phyloP scores from a whole-genome alignment of 2,329 filamentous ascomycete species.

The Pseudogymnoascus sp. region DNA sequence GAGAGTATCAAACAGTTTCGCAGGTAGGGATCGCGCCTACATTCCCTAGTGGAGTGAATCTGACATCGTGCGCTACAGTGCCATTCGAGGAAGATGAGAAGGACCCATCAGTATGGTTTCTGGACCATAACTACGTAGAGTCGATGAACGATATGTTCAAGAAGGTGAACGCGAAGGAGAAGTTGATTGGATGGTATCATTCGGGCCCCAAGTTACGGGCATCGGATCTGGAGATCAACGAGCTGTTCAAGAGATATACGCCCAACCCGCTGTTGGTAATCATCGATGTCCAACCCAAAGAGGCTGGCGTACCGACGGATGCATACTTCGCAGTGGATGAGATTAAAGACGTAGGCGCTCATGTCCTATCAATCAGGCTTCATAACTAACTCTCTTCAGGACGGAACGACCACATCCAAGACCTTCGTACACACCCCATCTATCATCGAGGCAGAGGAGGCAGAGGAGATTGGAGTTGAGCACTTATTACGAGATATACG shows the following conservation, averaged over 20 bases:
- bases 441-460: constrained; percentile 97
- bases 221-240: constrained; percentile 97
- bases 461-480: constrained; percentile 97
- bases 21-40: constrained; percentile 50
- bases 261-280: constrained; percentile 94
- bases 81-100: constrained; percentile 99
- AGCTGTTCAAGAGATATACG: constrained; percentile 98
- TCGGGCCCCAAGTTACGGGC: constrained; percentile 93
- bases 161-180: constrained; percentile 97
- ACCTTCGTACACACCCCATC: constrained; percentile 98
- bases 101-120: constrained; percentile 96
- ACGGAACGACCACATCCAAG: constrained; percentile 91
- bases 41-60: constrained; percentile 4
- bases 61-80: constrained; percentile 44
- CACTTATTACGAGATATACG: constrained; percentile 96
- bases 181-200: constrained; percentile 99
- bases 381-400: constrained; percentile 42
- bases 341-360: constrained; percentile 82
- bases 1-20: constrained; percentile 97
- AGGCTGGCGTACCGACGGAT: constrained; percentile 94
- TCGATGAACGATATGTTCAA: constrained; percentile 99
- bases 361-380: neutral
- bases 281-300: constrained; percentile 96
- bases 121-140: constrained; percentile 99
- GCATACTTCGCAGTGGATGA: constrained; percentile 99